Conservation (phyloP, 2,329 filamentous ascomycete species). For the Cladosporium sp. region DNA sequence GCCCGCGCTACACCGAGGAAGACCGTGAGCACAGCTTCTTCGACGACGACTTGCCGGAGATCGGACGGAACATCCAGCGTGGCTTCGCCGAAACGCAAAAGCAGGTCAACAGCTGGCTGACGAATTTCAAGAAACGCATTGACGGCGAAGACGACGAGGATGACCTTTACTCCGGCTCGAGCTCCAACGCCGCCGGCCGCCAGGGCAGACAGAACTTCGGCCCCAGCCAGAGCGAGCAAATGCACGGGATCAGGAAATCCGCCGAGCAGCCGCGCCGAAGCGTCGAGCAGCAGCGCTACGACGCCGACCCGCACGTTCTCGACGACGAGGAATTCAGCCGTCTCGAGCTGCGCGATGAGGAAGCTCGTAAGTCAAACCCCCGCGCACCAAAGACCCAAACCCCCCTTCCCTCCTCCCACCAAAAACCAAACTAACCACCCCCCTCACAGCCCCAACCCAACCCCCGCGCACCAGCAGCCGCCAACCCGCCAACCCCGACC, state of each 20-base stretch:
- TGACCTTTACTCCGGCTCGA: slow-evolving; percentile 39
- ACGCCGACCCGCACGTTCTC: slow-evolving; percentile 86
- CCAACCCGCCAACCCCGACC: slow-evolving; percentile 67
- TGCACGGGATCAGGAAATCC: slow-evolving; percentile 33
- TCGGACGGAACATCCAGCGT: slow-evolving; percentile 87
- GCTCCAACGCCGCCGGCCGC: slow-evolving; percentile 19
- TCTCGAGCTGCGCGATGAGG: slow-evolving; percentile 58
- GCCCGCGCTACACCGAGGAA: slow-evolving; percentile 45
- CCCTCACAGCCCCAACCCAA: slow-evolving; percentile 44
- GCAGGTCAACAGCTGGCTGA: slow-evolving; percentile 91
- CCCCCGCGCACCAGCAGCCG: slow-evolving; percentile 53
- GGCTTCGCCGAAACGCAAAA: slow-evolving; percentile 92
- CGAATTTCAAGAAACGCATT: slow-evolving; percentile 83
- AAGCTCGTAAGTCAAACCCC: slow-evolving; percentile 40
- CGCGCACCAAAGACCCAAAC: neutral
- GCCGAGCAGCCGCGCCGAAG: slow-evolving; percentile 52
- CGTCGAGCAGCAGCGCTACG: slow-evolving; percentile 85
- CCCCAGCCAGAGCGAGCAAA: slow-evolving; percentile 34
- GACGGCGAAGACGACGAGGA: slow-evolving; percentile 79
- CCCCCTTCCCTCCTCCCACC: neutral
- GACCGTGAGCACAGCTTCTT: slow-evolving; percentile 84
- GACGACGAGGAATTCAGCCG: slow-evolving; percentile 74
- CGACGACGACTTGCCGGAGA: slow-evolving; percentile 90
- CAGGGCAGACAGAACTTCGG: slow-evolving; percentile 34
- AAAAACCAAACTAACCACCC: slow-evolving; percentile 20